These are phyloP conservation scores for Trichoderma sp. DNA, from an alignment of 2,329 filamentous ascomycete genomes.

Conservation along the genomic window DNA sequence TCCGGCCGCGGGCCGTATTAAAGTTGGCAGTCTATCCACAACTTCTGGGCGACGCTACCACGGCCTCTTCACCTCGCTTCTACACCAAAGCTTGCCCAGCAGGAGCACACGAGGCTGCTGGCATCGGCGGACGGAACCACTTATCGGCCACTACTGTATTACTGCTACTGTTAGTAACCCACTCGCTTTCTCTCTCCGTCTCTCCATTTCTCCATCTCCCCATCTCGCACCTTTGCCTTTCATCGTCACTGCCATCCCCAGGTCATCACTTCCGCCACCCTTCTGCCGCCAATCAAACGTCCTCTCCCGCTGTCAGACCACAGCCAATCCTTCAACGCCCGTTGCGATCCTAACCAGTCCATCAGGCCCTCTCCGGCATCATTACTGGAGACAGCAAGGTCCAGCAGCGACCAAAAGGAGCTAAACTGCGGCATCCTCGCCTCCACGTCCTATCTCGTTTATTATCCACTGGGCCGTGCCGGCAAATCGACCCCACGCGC, in stretches of 20 bases:
- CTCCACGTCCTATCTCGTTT: background rate
- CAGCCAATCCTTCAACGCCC: constrained; percentile 7
- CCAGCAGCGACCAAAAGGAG: background rate
- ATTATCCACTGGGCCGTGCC: background rate
- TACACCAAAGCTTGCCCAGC: constrained; percentile 1
- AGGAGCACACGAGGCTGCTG: background rate
- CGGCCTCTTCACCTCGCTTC: background rate
- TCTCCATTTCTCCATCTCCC: background rate
- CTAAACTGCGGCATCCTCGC: background rate
- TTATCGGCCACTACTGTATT: background rate
- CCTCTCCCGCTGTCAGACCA: constrained; percentile 6
- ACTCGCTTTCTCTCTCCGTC: background rate
- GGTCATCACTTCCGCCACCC: background rate
- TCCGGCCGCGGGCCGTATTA: constrained; percentile 5
- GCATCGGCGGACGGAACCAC: background rate
- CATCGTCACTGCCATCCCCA: background rate
- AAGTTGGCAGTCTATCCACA: constrained; percentile 19
- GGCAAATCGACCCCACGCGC: constrained; percentile 12
- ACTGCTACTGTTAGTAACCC: background rate
- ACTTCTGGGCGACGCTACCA: background rate
- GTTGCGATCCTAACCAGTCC: background rate
- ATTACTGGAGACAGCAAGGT: background rate
- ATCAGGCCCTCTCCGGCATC: constrained; percentile 3
- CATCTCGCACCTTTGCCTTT: background rate
- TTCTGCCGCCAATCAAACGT: background rate